Evolutionary conservation across 2,329 filamentous ascomycete genomes (phyloP).

Genomic region (Dichotomopilus funicola): DNA sequence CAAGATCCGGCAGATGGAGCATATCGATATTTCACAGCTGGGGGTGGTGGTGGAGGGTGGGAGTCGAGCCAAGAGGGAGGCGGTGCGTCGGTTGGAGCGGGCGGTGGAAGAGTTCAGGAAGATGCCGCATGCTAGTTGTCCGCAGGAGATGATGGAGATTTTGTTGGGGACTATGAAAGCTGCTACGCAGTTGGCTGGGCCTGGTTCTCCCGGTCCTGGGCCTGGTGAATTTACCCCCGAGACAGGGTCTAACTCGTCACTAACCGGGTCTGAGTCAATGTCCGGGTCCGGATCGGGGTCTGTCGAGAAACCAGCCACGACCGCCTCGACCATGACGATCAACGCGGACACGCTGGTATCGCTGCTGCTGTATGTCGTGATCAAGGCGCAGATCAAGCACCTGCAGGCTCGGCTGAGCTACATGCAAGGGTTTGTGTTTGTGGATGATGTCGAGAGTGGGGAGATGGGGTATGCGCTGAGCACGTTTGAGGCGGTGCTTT

Average conservation of each 20-base stretch:
- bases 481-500: conserved; percentile 88
- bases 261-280: conserved; percentile 22
- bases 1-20: conserved; percentile 88
- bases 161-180: conserved; percentile 76
- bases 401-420: conserved; percentile 86
- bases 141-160: conserved; percentile 82
- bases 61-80: conserved; percentile 68
- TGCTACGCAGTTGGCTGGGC: conserved; percentile 55
- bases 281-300: conserved; percentile 32
- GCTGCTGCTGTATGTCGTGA: conserved; percentile 83
- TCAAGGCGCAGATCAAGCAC: conserved; percentile 79
- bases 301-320: conserved; percentile 42
- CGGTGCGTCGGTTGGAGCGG: conserved; percentile 67
- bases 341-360: conserved; percentile 92
- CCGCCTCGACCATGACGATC: conserved; percentile 40
- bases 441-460: conserved; percentile 93
- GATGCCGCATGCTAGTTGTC: conserved; percentile 68
- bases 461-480: conserved; percentile 95
- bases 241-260: conserved; percentile 40
- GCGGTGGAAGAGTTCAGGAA: conserved; percentile 87
- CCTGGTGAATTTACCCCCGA: too few species aligned
- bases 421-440: conserved; percentile 95
- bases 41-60: conserved; percentile 81
- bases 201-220: too few species aligned
- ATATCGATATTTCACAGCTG: conserved; percentile 89